Evolutionary conservation across 768 basidiomycete species (phyloP).

Genomic region (Pisolithus albus): DNA sequence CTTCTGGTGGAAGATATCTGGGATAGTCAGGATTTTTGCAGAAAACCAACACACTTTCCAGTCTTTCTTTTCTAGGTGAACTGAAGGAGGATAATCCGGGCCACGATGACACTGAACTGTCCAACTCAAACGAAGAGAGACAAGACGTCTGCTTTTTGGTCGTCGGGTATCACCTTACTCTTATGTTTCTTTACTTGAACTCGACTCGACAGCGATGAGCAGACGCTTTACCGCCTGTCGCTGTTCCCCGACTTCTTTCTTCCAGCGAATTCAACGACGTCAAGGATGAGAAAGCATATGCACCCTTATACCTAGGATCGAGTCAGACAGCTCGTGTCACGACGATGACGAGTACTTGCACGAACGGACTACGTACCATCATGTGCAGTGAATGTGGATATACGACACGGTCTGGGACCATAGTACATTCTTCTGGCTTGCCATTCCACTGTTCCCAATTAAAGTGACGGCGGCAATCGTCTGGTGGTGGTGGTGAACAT

Average conservation of each 20-base stretch:
- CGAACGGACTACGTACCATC: conserved; percentile 84
- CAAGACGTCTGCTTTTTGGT: conserved; percentile 83
- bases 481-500: conserved; percentile 36
- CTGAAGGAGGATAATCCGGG: conserved; percentile 64
- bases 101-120: conserved; percentile 92
- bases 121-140: conserved; percentile 89
- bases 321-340: conserved; percentile 56
- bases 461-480: conserved; percentile 66
- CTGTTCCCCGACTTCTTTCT: not conserved
- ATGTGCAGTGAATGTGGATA: conserved; percentile 81
- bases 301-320: conserved; percentile 66
- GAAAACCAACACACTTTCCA: not conserved
- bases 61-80: conserved; percentile 42
- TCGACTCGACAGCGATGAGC: not conserved
- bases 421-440: conserved; percentile 77
- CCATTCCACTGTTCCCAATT: conserved; percentile 70
- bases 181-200: not conserved
- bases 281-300: conserved; percentile 67
- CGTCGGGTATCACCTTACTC: conserved; percentile 52
- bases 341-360: conserved; percentile 79
- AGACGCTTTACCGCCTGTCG: conserved; percentile 77
- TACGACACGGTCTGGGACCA: conserved; percentile 66
- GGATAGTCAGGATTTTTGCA: conserved; percentile 20
- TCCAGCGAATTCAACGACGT: conserved; percentile 90
- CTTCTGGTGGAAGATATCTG: conserved; percentile 76